Evolutionary conservation across 192 early-diverging fungal genomes (phyloP).

Genomic region (Neocallimastix lanati): DNA sequence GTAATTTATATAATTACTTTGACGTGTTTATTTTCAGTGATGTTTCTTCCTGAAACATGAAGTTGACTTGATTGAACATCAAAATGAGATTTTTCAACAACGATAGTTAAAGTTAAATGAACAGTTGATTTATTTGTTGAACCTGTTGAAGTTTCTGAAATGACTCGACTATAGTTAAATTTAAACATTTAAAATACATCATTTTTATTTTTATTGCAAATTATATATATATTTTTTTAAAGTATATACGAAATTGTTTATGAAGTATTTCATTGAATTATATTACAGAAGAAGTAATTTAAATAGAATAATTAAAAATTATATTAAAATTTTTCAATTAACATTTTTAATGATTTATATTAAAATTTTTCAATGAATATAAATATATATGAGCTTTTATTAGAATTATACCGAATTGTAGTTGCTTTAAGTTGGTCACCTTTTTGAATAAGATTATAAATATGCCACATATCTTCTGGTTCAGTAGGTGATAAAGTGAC

Average conservation of each 20-base stretch:
- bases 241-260: no score
- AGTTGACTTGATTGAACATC: conserved; percentile 71
- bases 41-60: conserved; percentile 72
- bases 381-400: no score
- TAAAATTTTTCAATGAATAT: no score
- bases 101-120: conserved; percentile 61
- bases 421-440: conserved; percentile 75
- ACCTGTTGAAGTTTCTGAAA: conserved; percentile 72
- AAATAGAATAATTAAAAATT: no score
- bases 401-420: conserved; percentile 40
- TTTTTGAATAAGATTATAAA: conserved; percentile 50
- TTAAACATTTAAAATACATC: no score
- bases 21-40: conserved; percentile 73
- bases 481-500: conserved; percentile 75
- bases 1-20: conserved; percentile 56
- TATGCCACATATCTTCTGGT: conserved; percentile 95
- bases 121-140: conserved; percentile 67
- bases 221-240: no score
- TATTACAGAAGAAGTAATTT: no score
- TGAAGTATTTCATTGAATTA: no score
- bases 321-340: no score
- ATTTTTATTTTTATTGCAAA: no score
- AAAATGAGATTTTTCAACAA: conserved; percentile 72
- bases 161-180: conserved; percentile 58
- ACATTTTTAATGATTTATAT: no score